Evolutionary conservation across 495 filamentous ascomycete species (phyloP).

Genomic region (Xylaria grammica): DNA sequence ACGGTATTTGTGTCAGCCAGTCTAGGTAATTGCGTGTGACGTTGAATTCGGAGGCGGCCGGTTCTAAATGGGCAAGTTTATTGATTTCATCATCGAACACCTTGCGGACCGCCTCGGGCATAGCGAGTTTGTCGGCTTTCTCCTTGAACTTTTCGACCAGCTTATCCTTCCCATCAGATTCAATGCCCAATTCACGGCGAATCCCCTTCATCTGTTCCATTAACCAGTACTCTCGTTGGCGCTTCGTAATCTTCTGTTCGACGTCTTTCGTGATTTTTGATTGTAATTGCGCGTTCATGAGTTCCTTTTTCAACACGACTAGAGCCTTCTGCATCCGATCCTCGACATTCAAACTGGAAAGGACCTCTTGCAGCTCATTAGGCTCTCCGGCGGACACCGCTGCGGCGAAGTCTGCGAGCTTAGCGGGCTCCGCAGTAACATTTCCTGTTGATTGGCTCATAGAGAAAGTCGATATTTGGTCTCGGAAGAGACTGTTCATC

Average conservation of each 20-base stretch:
- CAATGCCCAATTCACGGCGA: constrained; percentile 89
- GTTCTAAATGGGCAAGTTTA: constrained; percentile 92
- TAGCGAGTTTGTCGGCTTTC: constrained; percentile 89
- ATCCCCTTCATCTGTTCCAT: constrained; percentile 99
- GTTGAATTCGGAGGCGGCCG: constrained; percentile 96
- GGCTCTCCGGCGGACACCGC: constrained; percentile 91
- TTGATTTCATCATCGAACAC: constrained; percentile 98
- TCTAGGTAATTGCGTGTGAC: constrained; percentile 99
- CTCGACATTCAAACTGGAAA: constrained; percentile 86
- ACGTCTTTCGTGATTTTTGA: constrained; percentile 98
- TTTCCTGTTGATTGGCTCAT: constrained; percentile 94
- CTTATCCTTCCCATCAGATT: constrained; percentile 97
- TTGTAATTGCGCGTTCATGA: constrained; percentile 96
- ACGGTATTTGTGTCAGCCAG: constrained; percentile 97
- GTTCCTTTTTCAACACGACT: constrained; percentile 92
- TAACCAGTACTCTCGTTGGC: constrained; percentile 97
- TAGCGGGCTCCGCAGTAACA: constrained; percentile 90
- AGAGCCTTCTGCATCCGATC: constrained; percentile 88
- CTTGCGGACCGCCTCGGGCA: constrained; percentile 95
- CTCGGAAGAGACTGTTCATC: constrained; percentile 92
- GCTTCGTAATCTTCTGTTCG: constrained; percentile 95
- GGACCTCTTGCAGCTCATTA: constrained; percentile 90
- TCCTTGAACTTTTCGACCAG: constrained; percentile 96
- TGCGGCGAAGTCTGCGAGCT: constrained; percentile 95
- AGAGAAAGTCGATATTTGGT: constrained; percentile 96